These are phyloP conservation scores for Fusarium sp. DNA, from an alignment of 2,329 filamentous ascomycete genomes.

Conservation along the genomic window DNA sequence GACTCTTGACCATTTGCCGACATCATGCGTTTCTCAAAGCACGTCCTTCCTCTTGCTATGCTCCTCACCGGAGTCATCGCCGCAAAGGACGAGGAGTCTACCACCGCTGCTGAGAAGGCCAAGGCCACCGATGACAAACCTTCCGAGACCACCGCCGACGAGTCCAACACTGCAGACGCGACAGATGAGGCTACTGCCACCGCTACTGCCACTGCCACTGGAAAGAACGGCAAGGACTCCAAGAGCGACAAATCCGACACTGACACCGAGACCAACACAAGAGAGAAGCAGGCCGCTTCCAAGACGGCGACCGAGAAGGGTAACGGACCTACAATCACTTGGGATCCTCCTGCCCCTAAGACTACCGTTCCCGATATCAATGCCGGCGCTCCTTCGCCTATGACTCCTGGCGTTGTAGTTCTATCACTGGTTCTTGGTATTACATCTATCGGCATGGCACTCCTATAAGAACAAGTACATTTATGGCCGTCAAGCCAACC, in stretches of 20 bases:
- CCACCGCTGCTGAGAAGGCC: conserved; percentile 25
- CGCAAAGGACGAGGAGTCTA: conserved; percentile 27
- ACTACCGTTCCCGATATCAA: conserved; percentile 45
- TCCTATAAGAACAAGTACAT: conserved; percentile 8
- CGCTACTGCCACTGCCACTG: conserved; percentile 25
- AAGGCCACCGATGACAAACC: conserved; percentile 34
- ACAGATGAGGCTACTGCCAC: conserved; percentile 28
- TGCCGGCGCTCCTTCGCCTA: conserved; percentile 29
- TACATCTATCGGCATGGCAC: conserved; percentile 42
- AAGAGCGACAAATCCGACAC: conserved; percentile 20
- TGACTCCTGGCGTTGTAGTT: conserved; percentile 39
- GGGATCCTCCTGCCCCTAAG: conserved; percentile 32
- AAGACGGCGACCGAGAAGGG: conserved; percentile 16
- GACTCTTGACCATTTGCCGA: conserved; percentile 6
- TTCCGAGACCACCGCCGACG: conserved; percentile 28
- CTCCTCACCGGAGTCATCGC: conserved; percentile 42
- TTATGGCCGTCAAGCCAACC: background rate
- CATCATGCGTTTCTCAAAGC: conserved; percentile 46
- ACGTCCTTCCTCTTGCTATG: conserved; percentile 43
- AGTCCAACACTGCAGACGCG: conserved; percentile 34
- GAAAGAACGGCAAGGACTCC: conserved; percentile 18
- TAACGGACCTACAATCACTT: conserved; percentile 34
- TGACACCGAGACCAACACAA: conserved; percentile 11
- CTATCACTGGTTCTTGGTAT: conserved; percentile 43
- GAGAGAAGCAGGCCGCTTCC: conserved; percentile 21